Percentiles rank a stretch among this genome's conserved stretches.
These are phyloP conservation scores for Golubevia sp. DNA, from an alignment of 1,284 basidiomycete species.

Conservation along the genomic window DNA sequence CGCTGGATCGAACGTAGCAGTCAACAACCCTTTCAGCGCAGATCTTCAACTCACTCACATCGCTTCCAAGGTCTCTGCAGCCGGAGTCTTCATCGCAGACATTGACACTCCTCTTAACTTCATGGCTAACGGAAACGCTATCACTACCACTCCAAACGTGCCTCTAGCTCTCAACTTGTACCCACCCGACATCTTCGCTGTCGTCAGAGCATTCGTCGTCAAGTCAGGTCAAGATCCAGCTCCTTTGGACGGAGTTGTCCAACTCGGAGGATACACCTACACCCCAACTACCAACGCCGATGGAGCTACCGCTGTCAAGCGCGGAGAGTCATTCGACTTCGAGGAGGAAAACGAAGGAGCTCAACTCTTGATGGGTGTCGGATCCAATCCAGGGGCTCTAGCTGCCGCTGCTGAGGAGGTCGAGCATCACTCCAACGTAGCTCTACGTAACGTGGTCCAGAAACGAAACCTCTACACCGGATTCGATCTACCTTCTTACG, in stretches of 20 bases:
- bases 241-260: slow-evolving; percentile 73
- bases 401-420: slow-evolving; percentile 38
- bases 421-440: slow-evolving; percentile 64
- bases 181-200: slow-evolving; percentile 56
- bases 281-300: slow-evolving; percentile 58
- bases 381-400: slow-evolving; percentile 60
- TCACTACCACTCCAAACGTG: slow-evolving; percentile 39
- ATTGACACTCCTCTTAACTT: slow-evolving; percentile 49
- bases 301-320: slow-evolving; percentile 30
- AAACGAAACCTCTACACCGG: slow-evolving; percentile 64
- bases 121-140: slow-evolving; percentile 27
- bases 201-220: slow-evolving; percentile 69
- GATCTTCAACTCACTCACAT: slow-evolving; percentile 45
- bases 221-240: slow-evolving; percentile 70
- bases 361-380: slow-evolving; percentile 30
- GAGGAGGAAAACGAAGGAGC: slow-evolving; percentile 41
- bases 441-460: slow-evolving; percentile 65
- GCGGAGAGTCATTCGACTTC: slow-evolving; percentile 18
- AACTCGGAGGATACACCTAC: slow-evolving; percentile 73
- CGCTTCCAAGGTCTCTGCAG: slow-evolving; percentile 47
- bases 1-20: slow-evolving; percentile 38
- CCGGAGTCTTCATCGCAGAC: slow-evolving; percentile 52
- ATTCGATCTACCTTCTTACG: slow-evolving; percentile 73
- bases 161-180: slow-evolving; percentile 53
- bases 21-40: slow-evolving; percentile 50